Base-by-base conservation (phyloP, 116 monocot species). In the Cymodocea nodosa region DNA sequence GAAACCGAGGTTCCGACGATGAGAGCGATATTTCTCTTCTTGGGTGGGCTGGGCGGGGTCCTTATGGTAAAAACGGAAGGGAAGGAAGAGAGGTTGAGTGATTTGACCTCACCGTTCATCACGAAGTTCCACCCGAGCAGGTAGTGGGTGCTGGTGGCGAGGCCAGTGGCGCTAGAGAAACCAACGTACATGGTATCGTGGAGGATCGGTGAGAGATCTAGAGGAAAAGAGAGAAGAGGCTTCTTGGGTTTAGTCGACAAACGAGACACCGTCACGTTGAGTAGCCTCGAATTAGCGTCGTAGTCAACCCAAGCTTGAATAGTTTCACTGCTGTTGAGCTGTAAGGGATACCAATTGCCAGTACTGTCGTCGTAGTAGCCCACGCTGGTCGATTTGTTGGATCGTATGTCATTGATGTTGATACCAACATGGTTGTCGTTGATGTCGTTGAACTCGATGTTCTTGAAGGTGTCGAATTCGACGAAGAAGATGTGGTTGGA, bases 341-440 rank as follows among this genome's bases (percentile, higher is more conserved):
- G 78, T 81, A 63, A 92, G 82, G 23, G 67, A 76, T 57, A 92
- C 48, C 69, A 71, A 17, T 12, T 39, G 36, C 11, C 69, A 51
- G 0, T 36, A n/a, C 49, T 48, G 23, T 23, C 62, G 62, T 80
- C 82, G 67, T 65, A 74, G 74, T 74, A 82, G 13, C 71, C 72
- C 20, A 79, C 85, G 49, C 74, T 5, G 44, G 65, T 62, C n/a
- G 85, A 75, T 3, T n/a, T 25, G 19, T 73, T 72, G 15, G 93
- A 93, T 5, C 23, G 25, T 67, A 93, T 51, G 66, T 74, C 69
- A 70, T 92, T 70, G 70, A 91, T 67, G 76, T 87, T 75, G 66
- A 89, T 55, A 23, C 85, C 92, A 61, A 87, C 77, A 54, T 92
- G 92, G 77, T 92, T 88, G 68, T 85, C 81, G 79, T 85, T 85